phyloP scores from a whole-genome alignment of 768 basidiomycete species.

The Neoboletus subvelutipes region DNA sequence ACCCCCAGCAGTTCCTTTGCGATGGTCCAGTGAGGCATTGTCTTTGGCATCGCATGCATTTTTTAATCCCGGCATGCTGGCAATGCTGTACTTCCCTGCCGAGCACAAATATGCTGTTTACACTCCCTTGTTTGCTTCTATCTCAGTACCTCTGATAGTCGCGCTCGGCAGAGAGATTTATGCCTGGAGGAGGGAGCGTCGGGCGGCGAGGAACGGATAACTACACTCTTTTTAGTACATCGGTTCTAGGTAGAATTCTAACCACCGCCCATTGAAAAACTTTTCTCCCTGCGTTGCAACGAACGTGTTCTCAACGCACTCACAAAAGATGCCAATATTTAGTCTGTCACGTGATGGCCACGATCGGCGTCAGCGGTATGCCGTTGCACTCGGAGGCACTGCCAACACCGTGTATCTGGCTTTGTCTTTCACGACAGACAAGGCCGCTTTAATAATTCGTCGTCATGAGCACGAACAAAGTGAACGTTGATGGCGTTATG shows the following conservation, averaged over 20 bases:
- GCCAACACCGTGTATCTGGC: background rate
- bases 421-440: conserved; percentile 9
- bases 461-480: conserved; percentile 42
- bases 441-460: conserved; percentile 3
- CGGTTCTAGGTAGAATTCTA: conserved; percentile 9
- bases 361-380: conserved; percentile 18
- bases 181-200: conserved; percentile 49
- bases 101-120: conserved; percentile 99
- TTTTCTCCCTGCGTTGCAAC: conserved; percentile 11
- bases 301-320: conserved; percentile 15
- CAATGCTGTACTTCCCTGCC: conserved; percentile 93
- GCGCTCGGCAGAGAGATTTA: conserved; percentile 71
- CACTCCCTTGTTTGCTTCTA: conserved; percentile 90
- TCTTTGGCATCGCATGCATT: conserved; percentile 80
- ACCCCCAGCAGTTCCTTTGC: conserved; percentile 41
- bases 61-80: conserved; percentile 96
- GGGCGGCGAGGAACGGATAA: conserved; percentile 15
- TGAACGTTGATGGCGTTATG: conserved; percentile 71
- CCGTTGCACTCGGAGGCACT: background rate
- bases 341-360: conserved; percentile 26
- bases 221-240: background rate
- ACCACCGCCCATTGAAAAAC: conserved; percentile 7
- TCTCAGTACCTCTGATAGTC: conserved; percentile 78
- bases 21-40: conserved; percentile 60
- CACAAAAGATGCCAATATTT: background rate